These are phyloP conservation scores for Apiospora koreana DNA, from an alignment of 2,329 filamentous ascomycete species.

Conservation along the genomic window DNA sequence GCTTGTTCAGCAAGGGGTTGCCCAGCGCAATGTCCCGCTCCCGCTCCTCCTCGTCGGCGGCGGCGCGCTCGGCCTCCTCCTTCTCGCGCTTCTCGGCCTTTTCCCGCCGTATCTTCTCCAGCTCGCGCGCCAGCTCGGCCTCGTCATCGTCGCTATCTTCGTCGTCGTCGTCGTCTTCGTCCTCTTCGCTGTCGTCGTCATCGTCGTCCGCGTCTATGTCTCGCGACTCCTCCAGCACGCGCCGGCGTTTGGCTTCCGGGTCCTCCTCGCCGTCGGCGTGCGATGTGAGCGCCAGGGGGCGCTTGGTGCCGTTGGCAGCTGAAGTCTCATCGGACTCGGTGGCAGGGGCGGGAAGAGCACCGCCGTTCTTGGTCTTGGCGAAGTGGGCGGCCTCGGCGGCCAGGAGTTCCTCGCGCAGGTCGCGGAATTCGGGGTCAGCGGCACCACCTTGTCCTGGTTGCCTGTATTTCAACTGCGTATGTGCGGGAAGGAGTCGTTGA, in stretches of 20 bases:
- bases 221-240: conserved; percentile 83
- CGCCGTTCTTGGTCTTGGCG: conserved; percentile 73
- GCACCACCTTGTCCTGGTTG: conserved; percentile 89
- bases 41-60: conserved; percentile 77
- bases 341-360: conserved; percentile 43
- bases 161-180: conserved; percentile 44
- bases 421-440: conserved; percentile 68
- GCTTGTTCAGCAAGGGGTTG: conserved; percentile 87
- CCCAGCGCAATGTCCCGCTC: conserved; percentile 89
- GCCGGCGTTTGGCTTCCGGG: conserved; percentile 77
- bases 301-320: conserved; percentile 53
- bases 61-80: conserved; percentile 80
- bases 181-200: conserved; percentile 29
- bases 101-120: conserved; percentile 92
- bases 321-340: conserved; percentile 47
- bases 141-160: conserved; percentile 81
- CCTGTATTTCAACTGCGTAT: conserved; percentile 87
- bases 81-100: conserved; percentile 78
- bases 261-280: conserved; percentile 58
- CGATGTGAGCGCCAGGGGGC: conserved; percentile 58
- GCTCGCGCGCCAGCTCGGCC: conserved; percentile 85
- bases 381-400: conserved; percentile 86
- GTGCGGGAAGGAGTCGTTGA: conserved; percentile 89
- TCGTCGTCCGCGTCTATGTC: conserved; percentile 83
- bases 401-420: conserved; percentile 87